Percentiles rank a stretch among this genome's conserved stretches.
Conservation (phyloP, 805 yeast species). For the Jamesozyma gamospora region DNA sequence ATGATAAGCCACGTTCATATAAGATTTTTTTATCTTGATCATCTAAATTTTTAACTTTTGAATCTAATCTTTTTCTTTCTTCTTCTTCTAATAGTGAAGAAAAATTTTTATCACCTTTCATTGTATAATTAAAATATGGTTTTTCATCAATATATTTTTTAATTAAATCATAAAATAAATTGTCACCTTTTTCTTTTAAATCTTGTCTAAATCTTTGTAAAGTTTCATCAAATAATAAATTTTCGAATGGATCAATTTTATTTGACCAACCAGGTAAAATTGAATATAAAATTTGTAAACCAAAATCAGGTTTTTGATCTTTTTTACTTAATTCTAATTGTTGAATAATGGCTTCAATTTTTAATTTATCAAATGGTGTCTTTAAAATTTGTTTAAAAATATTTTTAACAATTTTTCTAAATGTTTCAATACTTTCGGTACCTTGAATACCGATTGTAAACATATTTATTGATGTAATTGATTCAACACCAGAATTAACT, state of each 20-base stretch:
- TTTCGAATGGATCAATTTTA: constrained; percentile 62
- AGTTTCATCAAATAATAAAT: constrained; percentile 54
- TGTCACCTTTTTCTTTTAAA: constrained; percentile 41
- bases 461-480: constrained; percentile 63
- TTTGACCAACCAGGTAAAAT: constrained; percentile 83
- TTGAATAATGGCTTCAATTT: constrained; percentile 79
- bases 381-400: constrained; percentile 38
- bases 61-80: constrained; percentile 45
- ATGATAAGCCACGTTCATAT: constrained; percentile 46
- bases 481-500: constrained; percentile 80
- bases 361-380: constrained; percentile 41
- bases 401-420: constrained; percentile 39
- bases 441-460: constrained; percentile 86
- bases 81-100: constrained; percentile 41
- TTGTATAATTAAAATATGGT: constrained; percentile 60
- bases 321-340: constrained; percentile 77
- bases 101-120: constrained; percentile 60
- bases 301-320: constrained; percentile 85
- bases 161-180: constrained; percentile 51
- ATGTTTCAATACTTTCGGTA: constrained; percentile 37
- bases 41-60: constrained; percentile 35
- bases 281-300: constrained; percentile 63
- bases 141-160: constrained; percentile 40
- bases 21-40: constrained; percentile 50
- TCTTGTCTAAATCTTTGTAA: constrained; percentile 54